Base-by-base conservation (phyloP, 306 rosid species). In the Lablab purpureus region DNA sequence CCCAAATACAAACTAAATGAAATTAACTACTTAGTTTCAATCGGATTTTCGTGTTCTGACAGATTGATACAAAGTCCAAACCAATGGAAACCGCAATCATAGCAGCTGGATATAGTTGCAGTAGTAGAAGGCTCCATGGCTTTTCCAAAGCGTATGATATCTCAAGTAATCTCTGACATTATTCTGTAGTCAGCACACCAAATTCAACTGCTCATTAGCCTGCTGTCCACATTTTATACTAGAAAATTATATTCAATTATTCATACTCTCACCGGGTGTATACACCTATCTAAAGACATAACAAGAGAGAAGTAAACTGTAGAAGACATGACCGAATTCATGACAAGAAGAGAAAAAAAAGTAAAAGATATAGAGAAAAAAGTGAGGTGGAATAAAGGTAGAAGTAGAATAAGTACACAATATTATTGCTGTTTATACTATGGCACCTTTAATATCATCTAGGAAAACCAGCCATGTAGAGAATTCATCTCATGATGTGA, bases 381-480 rank as follows among this genome's bases (percentile, higher is more conserved):
- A 55, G 22, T 21, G 34, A 11, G 34, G 32, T 22, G 64, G 14
- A 54, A 7, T 28, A 2, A 54, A 54, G 28, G 14, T 8, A 10
- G 32, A 56, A 15, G 63, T 18, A 19, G 28, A 54, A 15, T 2
- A 14, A 6, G 67, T 59, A 3, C 15, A 59, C 7, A 14, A 59
- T 28, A 17, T 28, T 10, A 7, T 8, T 62, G 41, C 3, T 28
- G 9, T 62, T 30, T 62, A 62, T 30, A 62, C 66, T 7, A 15
- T 43, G 76, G 25, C 62, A 68, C 62, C 59, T 78, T 78, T 37
- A 56, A 56, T 50, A 51, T 23, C 27, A 12, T 54, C 47, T n/a
- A 67, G 75, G 17, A 68, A 71, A 36, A 76, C 25, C 28, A 68
- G 45, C 45, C 43, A 45, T 58, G 34, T 75, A 58, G 50, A 54